Base-by-base conservation (phyloP, 805 yeast species). In the Hemisphaericaspora nanyangensis region DNA sequence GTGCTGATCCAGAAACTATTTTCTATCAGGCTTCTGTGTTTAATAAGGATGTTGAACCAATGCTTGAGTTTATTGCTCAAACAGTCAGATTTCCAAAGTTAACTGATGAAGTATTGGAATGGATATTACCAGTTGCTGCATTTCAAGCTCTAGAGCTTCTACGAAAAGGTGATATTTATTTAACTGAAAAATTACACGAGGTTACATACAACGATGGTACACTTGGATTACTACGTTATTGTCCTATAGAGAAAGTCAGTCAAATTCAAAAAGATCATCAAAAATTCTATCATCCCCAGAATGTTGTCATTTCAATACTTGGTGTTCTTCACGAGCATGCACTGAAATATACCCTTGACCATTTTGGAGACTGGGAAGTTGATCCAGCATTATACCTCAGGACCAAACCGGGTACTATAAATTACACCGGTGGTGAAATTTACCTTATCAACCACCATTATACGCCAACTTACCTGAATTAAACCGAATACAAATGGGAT, bases 21-120 rank as follows among this genome's bases (percentile, higher is more conserved):
- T 78, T 91, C 65, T 93, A 93, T 61, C 98, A 93, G 62, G 95
- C 97, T 1, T 82, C 95, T 3, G 95, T 89, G 1, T 91, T 93
- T 73, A 90, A 90, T 57, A 72, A 74, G 32, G 96, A 90, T 54
- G 80, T 84, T 7, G 91, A 79, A 29, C 68, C 72, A 47, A 88
- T 93, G 95, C 77, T 85, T 47, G 74, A 75, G 33, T 68, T 87
- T 33, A 68, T 93, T 50, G 66, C 86, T 18, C 90, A 89, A 48
- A 87, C 97, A 0, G 82, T 91, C 3, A 66, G 82, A 10, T 68
- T 67, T 41, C 98, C 99, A 7, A 60, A 60, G 29, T 63, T 90
- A 29, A 69, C 83, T 2, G 79, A 76, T 12, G 76, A 75, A 36
- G 98, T 91, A 54, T 64, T 93, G 13, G 68, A 66, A 24, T 93